Evolutionary conservation across 2,329 filamentous ascomycete genomes (phyloP), one percentile per base, ranked within the genome.

Genomic region (Stagonosporopsis chrysanthemi): DNA sequence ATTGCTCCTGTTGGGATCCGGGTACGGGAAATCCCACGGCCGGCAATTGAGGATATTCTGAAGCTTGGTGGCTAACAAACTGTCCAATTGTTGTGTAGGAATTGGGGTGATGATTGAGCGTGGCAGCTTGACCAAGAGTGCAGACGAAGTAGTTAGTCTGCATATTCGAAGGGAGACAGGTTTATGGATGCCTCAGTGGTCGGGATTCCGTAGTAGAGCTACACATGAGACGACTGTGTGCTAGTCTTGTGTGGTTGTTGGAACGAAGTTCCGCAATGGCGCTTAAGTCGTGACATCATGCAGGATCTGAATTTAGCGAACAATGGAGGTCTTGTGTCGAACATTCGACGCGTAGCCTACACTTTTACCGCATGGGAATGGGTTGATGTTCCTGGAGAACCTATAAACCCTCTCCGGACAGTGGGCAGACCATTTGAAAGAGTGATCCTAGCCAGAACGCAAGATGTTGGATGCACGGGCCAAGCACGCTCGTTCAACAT

Each of bases 121-220:
- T 58, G 1, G 77, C 74, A 11, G 84, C 84, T 67, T 88, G 80
- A 1, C 84, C 86, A 2, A 88, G 77, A 0, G 85, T 87, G 69
- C 86, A 88, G 3, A 82, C 82, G 65, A 88, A 88, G 70, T 88
- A 87, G 56, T 83, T 86, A 46, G 64, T 62, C 22, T 67, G 63
- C 71, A 74, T 73, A 15, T 42, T 22, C 31, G 15, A 4, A 29
- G 28, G 9, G 11, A 38, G 24, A 17, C 6, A n/a, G 14, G 19
- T 24, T 5, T 6, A 5, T 22, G 2, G 36, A 22, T 39, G 36
- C 36, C 17, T 39, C 36, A 39, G 23, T 7, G 14, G 35, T 39
- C 39, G n/a, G 23, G 22, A 17, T 14, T 26, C 31, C 17, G 38
- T 23, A 9, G 28, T 29, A 52, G 48, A 26, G 17, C 43, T 44